Percentiles rank a stretch among this genome's conserved stretches.
Evolutionary conservation across 2,329 filamentous ascomycete species (phyloP).

Genomic region (Aureobasidium zeae): DNA sequence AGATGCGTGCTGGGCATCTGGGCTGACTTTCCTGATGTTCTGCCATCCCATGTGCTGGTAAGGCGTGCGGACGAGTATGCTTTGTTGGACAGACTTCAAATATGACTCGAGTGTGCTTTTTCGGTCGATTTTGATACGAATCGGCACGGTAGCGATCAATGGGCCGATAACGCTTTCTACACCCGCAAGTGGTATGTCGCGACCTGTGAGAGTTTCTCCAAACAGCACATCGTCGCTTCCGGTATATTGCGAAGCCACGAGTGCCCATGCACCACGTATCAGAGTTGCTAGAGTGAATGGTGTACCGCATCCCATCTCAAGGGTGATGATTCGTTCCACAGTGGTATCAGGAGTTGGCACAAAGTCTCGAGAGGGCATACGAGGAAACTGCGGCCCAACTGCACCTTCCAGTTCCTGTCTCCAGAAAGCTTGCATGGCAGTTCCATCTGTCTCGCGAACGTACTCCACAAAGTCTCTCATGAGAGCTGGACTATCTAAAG

Average conservation of each 20-base stretch:
- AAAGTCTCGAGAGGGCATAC: slow-evolving; percentile 21
- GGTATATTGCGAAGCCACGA: slow-evolving; percentile 25
- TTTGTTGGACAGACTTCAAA: slow-evolving; percentile 19
- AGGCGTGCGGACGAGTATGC: slow-evolving; percentile 25
- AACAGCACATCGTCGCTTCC: slow-evolving; percentile 27
- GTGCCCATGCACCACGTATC: slow-evolving; percentile 28
- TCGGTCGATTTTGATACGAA: slow-evolving; percentile 26
- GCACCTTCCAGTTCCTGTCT: slow-evolving; percentile 25
- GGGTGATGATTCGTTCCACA: slow-evolving; percentile 20
- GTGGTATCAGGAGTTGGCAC: slow-evolving; percentile 23
- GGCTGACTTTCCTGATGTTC: slow-evolving; percentile 35
- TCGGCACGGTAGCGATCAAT: slow-evolving; percentile 32
- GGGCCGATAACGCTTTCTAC: slow-evolving; percentile 31
- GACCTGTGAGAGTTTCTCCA: slow-evolving; percentile 30
- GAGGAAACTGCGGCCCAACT: slow-evolving; percentile 29
- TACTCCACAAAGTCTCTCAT: slow-evolving; percentile 29
- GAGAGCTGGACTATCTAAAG: slow-evolving; percentile 5
- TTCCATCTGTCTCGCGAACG: slow-evolving; percentile 21
- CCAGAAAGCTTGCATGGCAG: slow-evolving; percentile 29
- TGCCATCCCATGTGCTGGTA: slow-evolving; percentile 32
- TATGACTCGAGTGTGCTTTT: slow-evolving; percentile 21
- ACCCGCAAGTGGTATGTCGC: slow-evolving; percentile 28
- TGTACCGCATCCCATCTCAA: slow-evolving; percentile 11
- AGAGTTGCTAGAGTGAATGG: slow-evolving; percentile 28
- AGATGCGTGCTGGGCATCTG: slow-evolving; percentile 47